Conservation (phyloP, 805 yeast species). For the Yarrowia porcina region DNA sequence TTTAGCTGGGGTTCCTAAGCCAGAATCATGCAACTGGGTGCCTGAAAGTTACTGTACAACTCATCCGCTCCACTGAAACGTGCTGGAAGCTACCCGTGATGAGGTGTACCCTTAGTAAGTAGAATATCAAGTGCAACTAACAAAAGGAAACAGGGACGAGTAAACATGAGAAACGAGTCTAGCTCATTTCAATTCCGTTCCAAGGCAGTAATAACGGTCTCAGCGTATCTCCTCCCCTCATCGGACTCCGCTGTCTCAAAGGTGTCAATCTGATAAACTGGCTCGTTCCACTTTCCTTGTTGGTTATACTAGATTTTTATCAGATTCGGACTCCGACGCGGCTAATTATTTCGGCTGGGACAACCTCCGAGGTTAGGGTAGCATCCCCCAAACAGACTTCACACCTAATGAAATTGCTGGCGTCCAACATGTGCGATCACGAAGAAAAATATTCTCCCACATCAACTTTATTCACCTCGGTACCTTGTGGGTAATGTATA, state of each 20-base stretch:
- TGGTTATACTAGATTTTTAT: background rate
- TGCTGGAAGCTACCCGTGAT: background rate
- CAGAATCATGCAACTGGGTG: constrained; percentile 5
- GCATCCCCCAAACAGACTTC: background rate
- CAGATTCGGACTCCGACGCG: constrained; percentile 17
- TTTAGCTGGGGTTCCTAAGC: background rate
- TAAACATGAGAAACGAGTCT: too few relatives aligned
- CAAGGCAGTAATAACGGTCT: too few relatives aligned
- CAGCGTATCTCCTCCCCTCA: background rate
- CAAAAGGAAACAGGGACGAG: too few relatives aligned
- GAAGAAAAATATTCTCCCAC: background rate
- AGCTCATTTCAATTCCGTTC: too few relatives aligned
- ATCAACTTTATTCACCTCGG: background rate
- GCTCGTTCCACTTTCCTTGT: background rate
- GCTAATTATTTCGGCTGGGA: background rate
- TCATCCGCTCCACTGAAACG: background rate
- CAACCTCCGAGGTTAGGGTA: background rate
- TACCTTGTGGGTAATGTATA: background rate
- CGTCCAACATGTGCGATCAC: background rate
- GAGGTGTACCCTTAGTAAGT: background rate
- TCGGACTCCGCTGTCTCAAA: constrained; percentile 15
- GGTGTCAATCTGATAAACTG: background rate
- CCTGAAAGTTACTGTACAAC: background rate
- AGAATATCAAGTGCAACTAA: too few relatives aligned
- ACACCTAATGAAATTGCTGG: background rate